These are phyloP conservation scores for Limonomyces culmigenus DNA, from an alignment of 1,284 basidiomycete genomes.

Conservation along the genomic window DNA sequence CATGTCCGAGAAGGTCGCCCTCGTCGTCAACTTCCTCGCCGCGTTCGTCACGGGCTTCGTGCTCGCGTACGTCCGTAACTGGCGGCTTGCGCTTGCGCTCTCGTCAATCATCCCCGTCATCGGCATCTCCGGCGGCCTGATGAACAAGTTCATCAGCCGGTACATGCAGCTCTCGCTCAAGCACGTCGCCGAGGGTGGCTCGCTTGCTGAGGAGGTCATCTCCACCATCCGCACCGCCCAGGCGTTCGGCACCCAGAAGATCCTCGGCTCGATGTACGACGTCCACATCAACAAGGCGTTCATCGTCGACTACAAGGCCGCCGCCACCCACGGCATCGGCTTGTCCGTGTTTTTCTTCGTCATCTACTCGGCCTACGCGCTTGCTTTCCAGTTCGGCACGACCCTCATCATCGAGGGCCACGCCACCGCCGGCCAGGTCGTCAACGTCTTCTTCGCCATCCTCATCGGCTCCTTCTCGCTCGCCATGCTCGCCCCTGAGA, in stretches of 20 bases:
- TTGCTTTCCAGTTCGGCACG: constrained; percentile 70
- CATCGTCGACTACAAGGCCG: constrained; percentile 45
- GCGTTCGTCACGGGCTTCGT: constrained; percentile 74
- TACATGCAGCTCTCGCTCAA: constrained; percentile 62
- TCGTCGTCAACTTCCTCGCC: constrained; percentile 42
- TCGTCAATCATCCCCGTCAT: constrained; percentile 85
- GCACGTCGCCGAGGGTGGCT: constrained; percentile 70
- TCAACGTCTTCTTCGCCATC: constrained; percentile 76
- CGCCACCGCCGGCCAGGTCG: constrained; percentile 54
- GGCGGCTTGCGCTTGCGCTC: constrained; percentile 79
- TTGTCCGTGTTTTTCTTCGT: constrained; percentile 68
- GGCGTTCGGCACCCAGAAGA: constrained; percentile 75
- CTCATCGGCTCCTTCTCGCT: constrained; percentile 84
- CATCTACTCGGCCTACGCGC: constrained; percentile 58
- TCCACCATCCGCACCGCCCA: constrained; percentile 80
- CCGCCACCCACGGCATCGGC: constrained; percentile 49
- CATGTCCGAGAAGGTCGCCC: constrained; percentile 74
- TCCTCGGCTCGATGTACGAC: constrained; percentile 60
- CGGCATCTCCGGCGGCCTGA: constrained; percentile 55
- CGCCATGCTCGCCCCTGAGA: constrained; percentile 62
- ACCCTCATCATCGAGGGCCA: constrained; percentile 55
- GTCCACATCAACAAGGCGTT: constrained; percentile 37
- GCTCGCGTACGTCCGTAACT: constrained; percentile 53
- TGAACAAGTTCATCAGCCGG: constrained; percentile 63
- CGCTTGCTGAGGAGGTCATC: constrained; percentile 88